Percentiles rank a stretch among this genome's conserved stretches.
phyloP scores from a whole-genome alignment of 208 protist genomes.

The Eutreptiella sp. region DNA sequence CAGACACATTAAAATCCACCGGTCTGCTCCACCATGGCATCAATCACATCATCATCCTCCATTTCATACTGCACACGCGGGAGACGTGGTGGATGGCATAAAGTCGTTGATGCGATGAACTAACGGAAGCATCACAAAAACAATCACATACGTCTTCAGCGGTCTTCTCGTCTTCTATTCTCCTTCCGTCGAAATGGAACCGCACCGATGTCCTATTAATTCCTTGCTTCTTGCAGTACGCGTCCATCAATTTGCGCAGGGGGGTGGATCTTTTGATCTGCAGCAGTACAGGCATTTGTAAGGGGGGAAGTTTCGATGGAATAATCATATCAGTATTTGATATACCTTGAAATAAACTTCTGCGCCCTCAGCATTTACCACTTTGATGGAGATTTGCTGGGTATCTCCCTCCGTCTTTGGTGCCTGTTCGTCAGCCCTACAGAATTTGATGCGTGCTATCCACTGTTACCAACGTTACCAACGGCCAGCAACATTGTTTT shows the following conservation, averaged over 20 bases:
- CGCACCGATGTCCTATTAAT: conserved; percentile 73
- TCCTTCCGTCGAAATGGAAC: conserved; percentile 90
- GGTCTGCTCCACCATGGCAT: conserved; percentile 82
- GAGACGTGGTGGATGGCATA: neutral
- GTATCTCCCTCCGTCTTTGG: conserved; percentile 1
- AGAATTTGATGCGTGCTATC: too few relatives aligned
- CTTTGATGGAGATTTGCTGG: conserved; percentile 75
- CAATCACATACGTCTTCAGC: conserved; percentile 83
- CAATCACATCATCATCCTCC: conserved; percentile 88
- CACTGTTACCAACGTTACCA: too few relatives aligned
- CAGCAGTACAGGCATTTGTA: too few relatives aligned
- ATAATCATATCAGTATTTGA: too few relatives aligned
- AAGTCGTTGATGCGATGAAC: conserved; percentile 7
- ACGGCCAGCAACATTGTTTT: too few relatives aligned
- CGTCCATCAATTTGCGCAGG: conserved; percentile 91
- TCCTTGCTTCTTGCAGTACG: conserved; percentile 92
- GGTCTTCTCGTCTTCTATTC: conserved; percentile 79
- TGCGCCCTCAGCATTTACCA: conserved; percentile 79
- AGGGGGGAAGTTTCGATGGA: too few relatives aligned
- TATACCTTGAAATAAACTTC: conserved; percentile 96
- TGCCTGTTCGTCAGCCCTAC: too few relatives aligned
- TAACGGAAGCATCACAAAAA: neutral
- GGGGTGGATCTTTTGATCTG: conserved; percentile 86
- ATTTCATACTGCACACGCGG: conserved; percentile 66
- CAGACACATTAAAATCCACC: conserved; percentile 39